phyloP scores from a whole-genome alignment of 2,329 filamentous ascomycete species.

The Fusarium dlaminii region DNA sequence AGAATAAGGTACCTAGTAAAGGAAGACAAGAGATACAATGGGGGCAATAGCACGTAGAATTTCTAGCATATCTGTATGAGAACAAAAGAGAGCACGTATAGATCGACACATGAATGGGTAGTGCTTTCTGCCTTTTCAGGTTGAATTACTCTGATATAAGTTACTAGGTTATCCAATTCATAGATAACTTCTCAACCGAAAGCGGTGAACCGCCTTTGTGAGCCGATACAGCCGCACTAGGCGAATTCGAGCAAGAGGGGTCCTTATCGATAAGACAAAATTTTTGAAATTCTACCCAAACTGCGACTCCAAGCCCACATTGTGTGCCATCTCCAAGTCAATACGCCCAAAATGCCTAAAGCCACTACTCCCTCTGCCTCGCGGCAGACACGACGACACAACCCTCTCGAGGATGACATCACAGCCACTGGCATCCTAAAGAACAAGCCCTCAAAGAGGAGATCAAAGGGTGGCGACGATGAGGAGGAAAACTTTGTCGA shows the following conservation, averaged over 20 bases:
- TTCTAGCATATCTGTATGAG: not conserved
- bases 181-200: constrained; percentile 18
- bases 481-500: constrained; percentile 81
- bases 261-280: constrained; percentile 54
- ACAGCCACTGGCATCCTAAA: constrained; percentile 75
- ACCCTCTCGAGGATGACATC: constrained; percentile 91
- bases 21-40: not conserved
- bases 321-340: constrained; percentile 32
- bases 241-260: constrained; percentile 47
- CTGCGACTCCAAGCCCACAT: constrained; percentile 41
- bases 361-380: constrained; percentile 67
- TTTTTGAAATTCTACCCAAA: constrained; percentile 46
- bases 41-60: not conserved
- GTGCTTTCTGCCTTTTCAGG: not conserved
- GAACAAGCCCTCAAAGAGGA: constrained; percentile 77
- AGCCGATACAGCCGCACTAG: constrained; percentile 35
- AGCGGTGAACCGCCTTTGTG: constrained; percentile 44
- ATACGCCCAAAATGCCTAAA: constrained; percentile 76
- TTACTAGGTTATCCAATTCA: not conserved
- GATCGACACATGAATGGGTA: not conserved
- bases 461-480: constrained; percentile 68
- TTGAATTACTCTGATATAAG: not conserved
- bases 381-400: constrained; percentile 77
- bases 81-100: not conserved
- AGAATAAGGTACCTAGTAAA: too few relatives aligned